Conservation (phyloP, 768 basidiomycete species). For the Xerocomellus intermedius region DNA sequence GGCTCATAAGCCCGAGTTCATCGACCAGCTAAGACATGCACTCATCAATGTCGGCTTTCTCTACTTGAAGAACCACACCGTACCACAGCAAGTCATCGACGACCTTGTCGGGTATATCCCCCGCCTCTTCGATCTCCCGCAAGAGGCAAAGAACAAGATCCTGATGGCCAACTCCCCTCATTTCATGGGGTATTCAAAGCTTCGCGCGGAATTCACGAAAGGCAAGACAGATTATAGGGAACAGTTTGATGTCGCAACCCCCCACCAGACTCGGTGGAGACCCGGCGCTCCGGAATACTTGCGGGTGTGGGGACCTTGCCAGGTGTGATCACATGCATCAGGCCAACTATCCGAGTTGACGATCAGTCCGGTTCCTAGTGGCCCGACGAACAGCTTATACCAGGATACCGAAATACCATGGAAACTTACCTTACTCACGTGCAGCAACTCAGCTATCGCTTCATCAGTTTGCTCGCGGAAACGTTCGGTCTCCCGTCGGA, state of each 20-base stretch:
- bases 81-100: constrained; percentile 46
- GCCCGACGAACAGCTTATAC: constrained; percentile 69
- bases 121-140: constrained; percentile 66
- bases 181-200: constrained; percentile 73
- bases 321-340: constrained; percentile 44
- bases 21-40: constrained; percentile 63
- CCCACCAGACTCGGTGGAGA: constrained; percentile 58
- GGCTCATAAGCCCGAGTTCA: constrained; percentile 49
- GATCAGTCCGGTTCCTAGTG: constrained; percentile 46
- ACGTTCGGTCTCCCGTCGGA: constrained; percentile 63
- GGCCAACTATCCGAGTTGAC: background rate
- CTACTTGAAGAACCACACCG: constrained; percentile 68
- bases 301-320: constrained; percentile 70
- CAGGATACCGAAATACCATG: constrained; percentile 61
- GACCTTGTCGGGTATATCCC: constrained; percentile 60
- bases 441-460: constrained; percentile 56
- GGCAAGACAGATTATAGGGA: constrained; percentile 72
- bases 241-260: constrained; percentile 79
- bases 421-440: constrained; percentile 61
- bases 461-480: constrained; percentile 63
- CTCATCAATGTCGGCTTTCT: constrained; percentile 81
- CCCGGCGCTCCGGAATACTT: constrained; percentile 63
- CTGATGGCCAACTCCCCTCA: constrained; percentile 73
- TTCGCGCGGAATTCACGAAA: constrained; percentile 74
- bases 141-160: constrained; percentile 64